These are phyloP conservation scores for Penicillium psychrofluorescens DNA, from an alignment of 495 filamentous ascomycete genomes.

Conservation along the genomic window DNA sequence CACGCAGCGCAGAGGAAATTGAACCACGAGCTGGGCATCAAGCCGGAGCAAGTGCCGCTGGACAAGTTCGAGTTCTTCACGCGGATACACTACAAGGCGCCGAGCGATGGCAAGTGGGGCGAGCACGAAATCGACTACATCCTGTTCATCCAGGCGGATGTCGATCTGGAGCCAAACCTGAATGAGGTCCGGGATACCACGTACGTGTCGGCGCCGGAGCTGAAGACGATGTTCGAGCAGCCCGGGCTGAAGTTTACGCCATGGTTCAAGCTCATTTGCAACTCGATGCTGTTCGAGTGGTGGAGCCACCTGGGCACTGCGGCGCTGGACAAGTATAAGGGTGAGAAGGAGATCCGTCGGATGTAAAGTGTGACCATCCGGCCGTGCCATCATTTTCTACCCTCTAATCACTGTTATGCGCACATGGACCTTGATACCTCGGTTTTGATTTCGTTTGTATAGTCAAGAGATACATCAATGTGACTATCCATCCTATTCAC, in stretches of 20 bases:
- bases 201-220: slow-evolving; percentile 75
- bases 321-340: slow-evolving; percentile 72
- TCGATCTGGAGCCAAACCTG: slow-evolving; percentile 68
- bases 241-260: slow-evolving; percentile 80
- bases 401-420: neutral
- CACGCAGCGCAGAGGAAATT: slow-evolving; percentile 88
- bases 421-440: slow-evolving; percentile 9
- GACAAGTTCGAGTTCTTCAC: slow-evolving; percentile 92
- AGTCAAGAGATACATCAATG: too few relatives aligned
- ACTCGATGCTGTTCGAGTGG: slow-evolving; percentile 98
- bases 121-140: slow-evolving; percentile 99
- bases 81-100: slow-evolving; percentile 94
- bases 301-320: slow-evolving; percentile 80
- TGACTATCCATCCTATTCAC: too few relatives aligned
- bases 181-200: slow-evolving; percentile 83
- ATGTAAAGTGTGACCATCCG: slow-evolving; percentile 47
- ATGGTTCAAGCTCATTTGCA: slow-evolving; percentile 99
- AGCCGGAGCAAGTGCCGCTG: slow-evolving; percentile 79
- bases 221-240: slow-evolving; percentile 81
- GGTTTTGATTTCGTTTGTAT: neutral
- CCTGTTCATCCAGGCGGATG: slow-evolving; percentile 92
- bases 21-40: slow-evolving; percentile 90
- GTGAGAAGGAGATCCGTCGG: slow-evolving; percentile 78
- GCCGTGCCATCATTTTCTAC: neutral
- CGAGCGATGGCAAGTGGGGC: slow-evolving; percentile 96